Base-by-base conservation (phyloP, 2,329 filamentous ascomycete genomes). In the Dryadomyces quercus-mongolicae region DNA sequence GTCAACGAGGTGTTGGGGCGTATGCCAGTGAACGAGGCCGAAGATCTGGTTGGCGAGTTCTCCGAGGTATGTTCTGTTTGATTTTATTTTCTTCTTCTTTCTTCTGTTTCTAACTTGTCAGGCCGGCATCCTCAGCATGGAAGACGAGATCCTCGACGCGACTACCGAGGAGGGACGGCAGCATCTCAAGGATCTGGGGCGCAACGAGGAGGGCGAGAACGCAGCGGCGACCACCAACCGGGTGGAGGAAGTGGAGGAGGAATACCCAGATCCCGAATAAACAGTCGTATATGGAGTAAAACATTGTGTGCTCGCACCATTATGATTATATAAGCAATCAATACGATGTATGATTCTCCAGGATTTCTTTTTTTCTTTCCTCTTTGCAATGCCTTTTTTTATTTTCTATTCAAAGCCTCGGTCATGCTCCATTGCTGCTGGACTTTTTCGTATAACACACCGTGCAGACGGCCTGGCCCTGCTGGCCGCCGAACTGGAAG, bases 141-240 rank as follows among this genome's bases (percentile, higher is more conserved):
- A 97, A 67, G 84, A 95, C 65, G 84, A 94, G 51, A 89, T 98
- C 52, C 94, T 98, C 61, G 93, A 98, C 70, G 88, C 90, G 1
- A 98, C 90, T 48, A 95, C 92, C 2, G 85, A 90, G 65, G 84
- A 93, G 66, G 91, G 91, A 3, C 79, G 85, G 73, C 80, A 84
- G 66, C 83, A 84, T 65, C 75, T 92, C 62, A 85, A 86, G 70
- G 81, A 90, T 60, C 78, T 95, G 57, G 84, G 89, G 13, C 57
- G 56, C 3, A 54, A 56, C n/a, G 54, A 50, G 16, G 44, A 46
- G 8, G 34, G 21, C 12, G 49, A n/a, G 46, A 16, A 22, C 2
- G 31, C 47, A 16, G 22, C 34, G 31, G 31, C 16, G 13, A 9
- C 42, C 3, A 9, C 42, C 42, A 9, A 12, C 36, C 10, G 15